phyloP scores from a whole-genome alignment of 2,329 filamentous ascomycete species.

The Lasiodiplodia gonubiensis region DNA sequence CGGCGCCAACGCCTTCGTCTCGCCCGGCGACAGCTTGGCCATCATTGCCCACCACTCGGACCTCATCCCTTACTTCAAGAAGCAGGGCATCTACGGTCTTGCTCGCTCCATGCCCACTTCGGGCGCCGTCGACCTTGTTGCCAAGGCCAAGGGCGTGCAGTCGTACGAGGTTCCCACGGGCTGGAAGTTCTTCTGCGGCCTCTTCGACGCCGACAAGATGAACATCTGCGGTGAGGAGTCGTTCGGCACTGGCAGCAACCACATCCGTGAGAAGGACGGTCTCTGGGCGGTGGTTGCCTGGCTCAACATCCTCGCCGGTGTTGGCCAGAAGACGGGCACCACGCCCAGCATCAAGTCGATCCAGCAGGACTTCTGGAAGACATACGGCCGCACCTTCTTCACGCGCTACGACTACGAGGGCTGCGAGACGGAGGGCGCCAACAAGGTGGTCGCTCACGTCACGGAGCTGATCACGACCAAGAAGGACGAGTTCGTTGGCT shows the following conservation, averaged over 20 bases:
- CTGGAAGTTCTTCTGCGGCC: conserved; percentile 98
- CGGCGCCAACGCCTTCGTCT: conserved; percentile 94
- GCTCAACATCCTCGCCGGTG: conserved; percentile 97
- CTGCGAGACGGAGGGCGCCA: conserved; percentile 87
- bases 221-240: conserved; percentile 99
- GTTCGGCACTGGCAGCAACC: conserved; percentile 97
- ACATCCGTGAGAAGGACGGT: conserved; percentile 98
- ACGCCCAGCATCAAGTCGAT: conserved; percentile 94
- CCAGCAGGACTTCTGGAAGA: conserved; percentile 95
- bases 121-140: conserved; percentile 92
- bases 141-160: conserved; percentile 88
- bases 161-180: conserved; percentile 97
- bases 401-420: conserved; percentile 98
- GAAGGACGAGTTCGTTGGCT: conserved; percentile 78
- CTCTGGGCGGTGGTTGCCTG: conserved; percentile 97
- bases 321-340: conserved; percentile 79
- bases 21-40: conserved; percentile 93
- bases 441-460: conserved; percentile 85
- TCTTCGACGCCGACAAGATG: conserved; percentile 93
- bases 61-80: conserved; percentile 97
- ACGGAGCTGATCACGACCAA: conserved; percentile 74
- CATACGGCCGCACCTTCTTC: conserved; percentile 97
- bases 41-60: conserved; percentile 98
- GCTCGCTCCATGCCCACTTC: conserved; percentile 98
- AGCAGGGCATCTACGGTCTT: conserved; percentile 92